phyloP scores from a whole-genome alignment of 2,329 filamentous ascomycete species.

The Aspergillus sojae region DNA sequence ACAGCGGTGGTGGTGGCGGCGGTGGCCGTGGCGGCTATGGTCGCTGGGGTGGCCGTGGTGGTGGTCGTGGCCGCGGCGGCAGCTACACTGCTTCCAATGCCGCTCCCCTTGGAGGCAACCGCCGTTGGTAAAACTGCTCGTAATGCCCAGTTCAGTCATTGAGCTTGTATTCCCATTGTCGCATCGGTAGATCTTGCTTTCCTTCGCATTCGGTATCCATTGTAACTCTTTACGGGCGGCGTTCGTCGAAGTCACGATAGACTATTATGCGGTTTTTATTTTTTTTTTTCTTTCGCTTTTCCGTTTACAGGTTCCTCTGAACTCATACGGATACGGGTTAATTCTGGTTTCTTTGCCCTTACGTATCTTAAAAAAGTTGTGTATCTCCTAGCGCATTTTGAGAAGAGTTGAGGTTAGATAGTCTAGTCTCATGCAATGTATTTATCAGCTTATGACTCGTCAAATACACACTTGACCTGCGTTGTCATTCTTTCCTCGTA shows the following conservation, averaged over 20 bases:
- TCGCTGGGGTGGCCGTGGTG: slow-evolving; percentile 64
- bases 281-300: slow-evolving; percentile 12
- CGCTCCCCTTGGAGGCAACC: slow-evolving; percentile 58
- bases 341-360: slow-evolving; percentile 14
- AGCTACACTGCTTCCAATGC: slow-evolving; percentile 61
- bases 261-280: slow-evolving; percentile 34
- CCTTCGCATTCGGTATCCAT: slow-evolving; percentile 24
- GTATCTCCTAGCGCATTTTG: slow-evolving; percentile 11
- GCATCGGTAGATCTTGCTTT: slow-evolving; percentile 34
- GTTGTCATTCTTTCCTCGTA: neutral
- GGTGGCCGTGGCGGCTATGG: slow-evolving; percentile 63
- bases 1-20: slow-evolving; percentile 81
- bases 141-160: slow-evolving; percentile 25
- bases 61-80: slow-evolving; percentile 54
- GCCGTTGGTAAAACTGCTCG: slow-evolving; percentile 56
- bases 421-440: slow-evolving; percentile 18
- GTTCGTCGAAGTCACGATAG: slow-evolving; percentile 42
- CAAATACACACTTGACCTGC: neutral
- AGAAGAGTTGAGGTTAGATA: slow-evolving; percentile 17
- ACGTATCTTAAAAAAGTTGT: slow-evolving; percentile 18
- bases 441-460: neutral
- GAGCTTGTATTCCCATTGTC: slow-evolving; percentile 31
- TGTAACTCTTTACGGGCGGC: slow-evolving; percentile 42
- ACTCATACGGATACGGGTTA: slow-evolving; percentile 19
- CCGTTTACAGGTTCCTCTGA: neutral